Evolutionary conservation across 192 early-diverging fungal genomes (phyloP).

Genomic region (Pilaira anomala): DNA sequence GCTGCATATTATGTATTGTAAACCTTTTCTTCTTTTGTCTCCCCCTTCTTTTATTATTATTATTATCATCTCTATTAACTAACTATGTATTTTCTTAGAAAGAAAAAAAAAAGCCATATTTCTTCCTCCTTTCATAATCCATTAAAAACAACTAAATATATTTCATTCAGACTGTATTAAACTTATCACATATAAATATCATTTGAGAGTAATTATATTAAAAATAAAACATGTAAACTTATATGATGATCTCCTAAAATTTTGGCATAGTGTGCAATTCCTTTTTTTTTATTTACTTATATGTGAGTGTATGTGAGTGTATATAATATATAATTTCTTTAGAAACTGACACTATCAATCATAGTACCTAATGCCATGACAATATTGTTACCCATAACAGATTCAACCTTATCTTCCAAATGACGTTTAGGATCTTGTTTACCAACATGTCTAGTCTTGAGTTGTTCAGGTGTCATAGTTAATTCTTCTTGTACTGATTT

Average conservation of each 20-base stretch:
- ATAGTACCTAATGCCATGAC: conserved; percentile 92
- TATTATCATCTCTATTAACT: neutral
- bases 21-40: neutral
- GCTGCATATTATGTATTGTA: neutral
- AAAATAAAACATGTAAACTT: no score
- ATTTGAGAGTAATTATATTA: no score
- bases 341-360: conserved; percentile 74
- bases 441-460: conserved; percentile 98
- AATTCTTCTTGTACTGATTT: conserved; percentile 98
- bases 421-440: conserved; percentile 99
- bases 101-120: neutral
- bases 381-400: conserved; percentile 94
- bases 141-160: neutral
- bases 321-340: conserved; percentile 13
- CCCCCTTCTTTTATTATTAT: neutral
- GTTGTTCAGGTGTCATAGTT: conserved; percentile 88
- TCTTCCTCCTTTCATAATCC: neutral
- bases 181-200: no score
- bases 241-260: no score
- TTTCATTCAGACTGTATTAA: conserved; percentile 1
- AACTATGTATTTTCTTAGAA: neutral
- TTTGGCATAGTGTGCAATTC: neutral
- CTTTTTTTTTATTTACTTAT: neutral
- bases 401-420: conserved; percentile 89
- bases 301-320: no score